Percentiles rank a stretch among this genome's conserved stretches.
phyloP scores from a whole-genome alignment of 116 monocot species.

The Iris pallida region DNA sequence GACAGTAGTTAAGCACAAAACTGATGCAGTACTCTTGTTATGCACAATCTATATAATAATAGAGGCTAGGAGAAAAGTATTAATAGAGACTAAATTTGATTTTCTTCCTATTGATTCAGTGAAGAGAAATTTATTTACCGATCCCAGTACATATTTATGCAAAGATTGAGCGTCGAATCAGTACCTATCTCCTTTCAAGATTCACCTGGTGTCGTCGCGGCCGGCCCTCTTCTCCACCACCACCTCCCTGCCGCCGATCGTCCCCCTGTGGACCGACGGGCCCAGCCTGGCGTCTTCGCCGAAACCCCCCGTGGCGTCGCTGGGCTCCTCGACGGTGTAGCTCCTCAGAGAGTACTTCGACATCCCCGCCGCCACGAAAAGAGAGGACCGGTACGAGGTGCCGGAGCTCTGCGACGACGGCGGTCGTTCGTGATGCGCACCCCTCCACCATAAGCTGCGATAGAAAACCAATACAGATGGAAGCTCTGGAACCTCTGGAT shows the following conservation, averaged over 20 bases:
- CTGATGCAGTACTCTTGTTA: conserved; percentile 65
- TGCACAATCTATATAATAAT: conserved; percentile 44
- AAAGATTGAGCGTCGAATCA: too few relatives aligned
- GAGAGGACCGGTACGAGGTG: conserved; percentile 12
- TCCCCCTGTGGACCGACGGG: conserved; percentile 14
- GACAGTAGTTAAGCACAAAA: conserved; percentile 67
- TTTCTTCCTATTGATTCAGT: too few relatives aligned
- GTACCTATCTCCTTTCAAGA: too few relatives aligned
- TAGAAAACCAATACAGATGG: conserved; percentile 2
- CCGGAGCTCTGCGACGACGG: background rate
- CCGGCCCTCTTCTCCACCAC: conserved; percentile 17
- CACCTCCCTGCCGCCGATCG: background rate
- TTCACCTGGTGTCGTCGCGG: conserved; percentile 9
- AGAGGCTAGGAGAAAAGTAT: background rate
- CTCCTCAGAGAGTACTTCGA: conserved; percentile 24
- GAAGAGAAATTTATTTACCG: conserved; percentile 5
- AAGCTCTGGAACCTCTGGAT: too few relatives aligned
- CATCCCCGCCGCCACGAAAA: conserved; percentile 17
- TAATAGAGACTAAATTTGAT: too few relatives aligned
- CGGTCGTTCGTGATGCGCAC: too few relatives aligned
- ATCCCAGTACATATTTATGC: too few relatives aligned
- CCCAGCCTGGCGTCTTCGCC: conserved; percentile 19
- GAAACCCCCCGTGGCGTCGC: conserved; percentile 9
- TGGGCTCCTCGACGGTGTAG: conserved; percentile 19
- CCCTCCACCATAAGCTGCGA: background rate